Evolutionary conservation across 192 early-diverging fungal species (phyloP), one percentile per base, ranked within the genome.

Genomic region (Diversispora epigaea): DNA sequence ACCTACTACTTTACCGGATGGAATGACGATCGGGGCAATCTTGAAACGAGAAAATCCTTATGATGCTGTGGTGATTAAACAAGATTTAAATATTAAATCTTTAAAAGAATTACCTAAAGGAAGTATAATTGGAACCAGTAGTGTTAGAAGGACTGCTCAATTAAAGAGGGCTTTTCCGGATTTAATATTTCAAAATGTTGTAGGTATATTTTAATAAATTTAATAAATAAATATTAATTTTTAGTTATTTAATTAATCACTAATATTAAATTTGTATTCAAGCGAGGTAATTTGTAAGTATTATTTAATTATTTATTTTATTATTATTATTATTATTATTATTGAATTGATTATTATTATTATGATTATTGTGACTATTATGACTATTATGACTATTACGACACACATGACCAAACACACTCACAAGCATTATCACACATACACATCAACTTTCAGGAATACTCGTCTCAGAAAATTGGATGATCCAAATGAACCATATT

Each of bases 381-480:
- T 69, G 62, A 76, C 52, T 45, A 2, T 25, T 77, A n/a, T 21
- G n/a, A n/a, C n/a, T 15, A 32, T 54, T 39, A 83, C 65, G 62
- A 76, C 52, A 76, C 54, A 58, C 57, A 77, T 76, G 25, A 83
- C 68, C 81, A 17, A 0, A 19, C 5, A n/a, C 5, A 45, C 15
- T 22, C 39, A 14, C 45, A 9, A 44, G 25, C n/a, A 4, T 25
- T n/a, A 56, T 14, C 25, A 60, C 14, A 15, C 2, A 11, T 47
- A 60, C 14, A 15, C 2, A 11, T 47, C 17, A 32, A 32, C 14
- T 57, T 55, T 84, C 45, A 84, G 95, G n/a, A 91, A 95, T 76
- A 98, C 97, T 39, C 84, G 95, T 17, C 75, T 98, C 50, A 81
- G 84, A 43, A 98, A 98, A 82, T 86, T 98, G 19, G 94, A 97